Base-by-base conservation (phyloP, 805 yeast species). In the Aciculoconidium aculeatum region DNA sequence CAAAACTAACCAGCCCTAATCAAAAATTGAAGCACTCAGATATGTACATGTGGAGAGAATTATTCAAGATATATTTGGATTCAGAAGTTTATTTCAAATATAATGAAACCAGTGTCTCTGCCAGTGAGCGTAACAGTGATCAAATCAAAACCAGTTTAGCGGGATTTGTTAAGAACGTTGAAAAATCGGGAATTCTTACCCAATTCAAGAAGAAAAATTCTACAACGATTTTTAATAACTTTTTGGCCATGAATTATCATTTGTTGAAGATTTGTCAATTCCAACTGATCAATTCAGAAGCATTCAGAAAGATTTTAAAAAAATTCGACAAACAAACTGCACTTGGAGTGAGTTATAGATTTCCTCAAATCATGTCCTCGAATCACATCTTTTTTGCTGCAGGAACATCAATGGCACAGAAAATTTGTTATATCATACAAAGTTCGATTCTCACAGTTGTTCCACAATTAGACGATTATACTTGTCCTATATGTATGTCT, bases 381-480 rank as follows among this genome's bases (percentile, higher is more conserved):
- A 66, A 64, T 33, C 71, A 68, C 33, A 52, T 61, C 9, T 63
- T 64, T 30, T 55, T 66, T 32, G 16, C 30, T 4, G 56, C 59
- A 6, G 69, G 73, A n/a, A 47, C 53, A 7, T 69, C 77, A 6
- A 51, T 78, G 25, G 70, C 79, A 0, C 69, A 66, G 39, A 62
- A 68, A 12, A 63, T 77, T 14, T 76, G 80, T 44, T 64, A 55
- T 20, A 64, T 77, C 16, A 74, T 81, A 18, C 69, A 78, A 17
- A 61, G 60, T 14, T 62, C 73, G 15, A 51, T 81, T 11, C 50
- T 81, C 20, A 64, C 68, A 16, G 51, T 81, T 2, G 58, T 80
- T 1, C 92, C 92, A 2, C 88, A 80, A 48, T 54, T 82, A 4
- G 88, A 81, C 27, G 90, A 82, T 48, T 81, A 80, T 44, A 58